Evolutionary conservation across 2,329 filamentous ascomycete species (phyloP).

Genomic region (Xylaria sp.): DNA sequence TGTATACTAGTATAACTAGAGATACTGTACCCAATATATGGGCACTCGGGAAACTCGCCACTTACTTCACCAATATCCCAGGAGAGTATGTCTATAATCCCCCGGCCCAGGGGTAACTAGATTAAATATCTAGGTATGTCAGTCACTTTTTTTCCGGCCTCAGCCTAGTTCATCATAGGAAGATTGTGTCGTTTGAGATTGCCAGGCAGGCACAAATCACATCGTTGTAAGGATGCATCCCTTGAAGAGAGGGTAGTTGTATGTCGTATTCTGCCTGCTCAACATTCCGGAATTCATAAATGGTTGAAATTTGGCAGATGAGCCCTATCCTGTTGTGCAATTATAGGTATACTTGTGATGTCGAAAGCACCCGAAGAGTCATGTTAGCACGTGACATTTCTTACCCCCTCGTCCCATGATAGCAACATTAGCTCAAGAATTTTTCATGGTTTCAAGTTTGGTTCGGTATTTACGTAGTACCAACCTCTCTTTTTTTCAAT

Average conservation of each 20-base stretch:
- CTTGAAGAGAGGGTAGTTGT: no score
- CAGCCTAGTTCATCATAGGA: no score
- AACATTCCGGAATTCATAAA: background rate
- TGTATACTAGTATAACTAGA: background rate
- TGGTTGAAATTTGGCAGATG: background rate
- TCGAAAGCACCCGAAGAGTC: background rate
- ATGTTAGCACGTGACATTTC: background rate
- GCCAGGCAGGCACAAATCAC: no score
- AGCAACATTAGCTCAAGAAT: background rate
- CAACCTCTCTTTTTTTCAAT: no score
- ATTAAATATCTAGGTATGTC: no score
- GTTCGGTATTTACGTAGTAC: no score
- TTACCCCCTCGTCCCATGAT: background rate
- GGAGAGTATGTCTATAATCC: no score
- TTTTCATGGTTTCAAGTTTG: background rate
- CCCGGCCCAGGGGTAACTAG: no score
- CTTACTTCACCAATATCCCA: background rate
- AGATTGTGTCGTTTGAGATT: no score
- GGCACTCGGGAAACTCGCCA: background rate
- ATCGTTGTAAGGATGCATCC: no score
- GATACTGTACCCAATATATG: background rate
- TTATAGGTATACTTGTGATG: background rate
- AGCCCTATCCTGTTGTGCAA: background rate
- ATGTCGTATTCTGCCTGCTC: no score
- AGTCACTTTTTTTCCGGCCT: no score